phyloP scores from a whole-genome alignment of 441 rosid genomes.

The Euphorbia schlechtendalii region DNA sequence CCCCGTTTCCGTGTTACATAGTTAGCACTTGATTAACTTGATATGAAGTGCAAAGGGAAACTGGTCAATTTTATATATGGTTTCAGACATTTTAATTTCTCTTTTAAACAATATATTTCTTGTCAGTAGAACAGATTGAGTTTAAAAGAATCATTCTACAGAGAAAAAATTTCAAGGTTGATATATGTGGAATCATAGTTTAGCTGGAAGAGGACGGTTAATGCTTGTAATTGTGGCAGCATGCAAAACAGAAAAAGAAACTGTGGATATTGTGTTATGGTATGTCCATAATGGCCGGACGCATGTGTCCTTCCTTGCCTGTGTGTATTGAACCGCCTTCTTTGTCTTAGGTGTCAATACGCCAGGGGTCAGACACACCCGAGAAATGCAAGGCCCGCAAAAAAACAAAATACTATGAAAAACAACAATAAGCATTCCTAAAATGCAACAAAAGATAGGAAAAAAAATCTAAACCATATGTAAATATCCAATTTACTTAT shows the following conservation, averaged over 20 bases:
- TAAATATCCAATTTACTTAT: too few relatives aligned
- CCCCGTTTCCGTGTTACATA: too few relatives aligned
- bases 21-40: not conserved
- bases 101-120: not conserved
- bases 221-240: not conserved
- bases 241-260: too few relatives aligned
- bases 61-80: not conserved
- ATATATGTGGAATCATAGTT: not conserved
- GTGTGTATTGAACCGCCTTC: not conserved
- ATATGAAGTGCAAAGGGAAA: not conserved
- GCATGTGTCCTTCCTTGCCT: not conserved
- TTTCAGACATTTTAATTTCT: not conserved
- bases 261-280: not conserved
- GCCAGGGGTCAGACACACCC: too few relatives aligned
- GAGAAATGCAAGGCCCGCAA: too few relatives aligned
- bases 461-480: too few relatives aligned
- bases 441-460: too few relatives aligned
- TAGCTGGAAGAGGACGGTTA: not conserved
- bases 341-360: not conserved
- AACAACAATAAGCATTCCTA: too few relatives aligned
- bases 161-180: not conserved
- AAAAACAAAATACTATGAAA: too few relatives aligned
- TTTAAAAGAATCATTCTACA: not conserved
- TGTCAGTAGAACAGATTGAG: not conserved
- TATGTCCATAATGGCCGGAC: not conserved